phyloP scores from a whole-genome alignment of 306 rosid species.

The Ochetophila trinervis region DNA sequence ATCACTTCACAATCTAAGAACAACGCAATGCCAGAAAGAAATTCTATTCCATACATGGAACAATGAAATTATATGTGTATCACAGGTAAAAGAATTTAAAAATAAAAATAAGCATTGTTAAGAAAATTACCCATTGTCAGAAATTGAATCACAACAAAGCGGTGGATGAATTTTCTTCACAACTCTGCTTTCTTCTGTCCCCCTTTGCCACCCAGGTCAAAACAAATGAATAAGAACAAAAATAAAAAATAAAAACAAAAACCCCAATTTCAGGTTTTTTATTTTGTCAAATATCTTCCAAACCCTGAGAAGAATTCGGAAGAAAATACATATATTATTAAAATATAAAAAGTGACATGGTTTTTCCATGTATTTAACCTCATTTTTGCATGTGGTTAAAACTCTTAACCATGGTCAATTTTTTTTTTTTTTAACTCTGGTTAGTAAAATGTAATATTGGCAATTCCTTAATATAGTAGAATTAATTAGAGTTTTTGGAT shows the following conservation, averaged over 20 bases:
- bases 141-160: conserved; percentile 25
- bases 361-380: not conserved
- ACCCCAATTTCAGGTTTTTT: conserved; percentile 26
- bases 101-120: not conserved
- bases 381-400: conserved; percentile 21
- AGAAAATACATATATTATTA: conserved; percentile 5
- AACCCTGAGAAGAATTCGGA: conserved; percentile 14
- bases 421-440: conserved; percentile 32
- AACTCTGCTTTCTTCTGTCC: conserved; percentile 2
- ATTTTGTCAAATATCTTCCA: conserved; percentile 16
- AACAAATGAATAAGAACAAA: not conserved
- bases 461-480: conserved; percentile 15
- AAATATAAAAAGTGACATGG: not conserved
- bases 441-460: conserved; percentile 2
- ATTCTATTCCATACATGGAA: conserved; percentile 6
- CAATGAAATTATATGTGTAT: conserved; percentile 10
- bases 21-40: conserved; percentile 5
- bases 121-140: conserved; percentile 32
- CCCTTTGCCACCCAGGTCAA: conserved; percentile 27
- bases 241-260: not conserved
- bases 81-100: not conserved
- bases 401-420: conserved; percentile 30
- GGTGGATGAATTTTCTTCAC: conserved; percentile 31
- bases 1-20: conserved; percentile 15
- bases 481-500: not conserved